Conservation (phyloP, 2,329 filamentous ascomycete genomes). For the Neopestalotiopsis sp. region DNA sequence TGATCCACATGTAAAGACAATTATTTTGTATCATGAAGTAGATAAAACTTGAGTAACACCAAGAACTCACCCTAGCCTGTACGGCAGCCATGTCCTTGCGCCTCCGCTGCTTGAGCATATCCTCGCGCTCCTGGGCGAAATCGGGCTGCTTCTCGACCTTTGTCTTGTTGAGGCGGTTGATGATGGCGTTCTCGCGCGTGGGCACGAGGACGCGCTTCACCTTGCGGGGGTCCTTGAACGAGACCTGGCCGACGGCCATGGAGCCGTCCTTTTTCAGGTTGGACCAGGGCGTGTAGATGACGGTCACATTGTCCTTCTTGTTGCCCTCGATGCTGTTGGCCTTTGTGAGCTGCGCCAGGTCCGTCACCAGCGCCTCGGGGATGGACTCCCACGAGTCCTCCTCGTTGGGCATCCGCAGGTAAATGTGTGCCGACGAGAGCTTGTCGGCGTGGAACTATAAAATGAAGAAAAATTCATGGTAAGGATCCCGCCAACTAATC, state of each 20-base stretch:
- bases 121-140: slow-evolving; percentile 81
- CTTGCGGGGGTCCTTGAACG: slow-evolving; percentile 87
- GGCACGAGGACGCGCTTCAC: slow-evolving; percentile 84
- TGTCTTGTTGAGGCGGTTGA: slow-evolving; percentile 99
- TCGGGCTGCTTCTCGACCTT: slow-evolving; percentile 88
- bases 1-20: not conserved
- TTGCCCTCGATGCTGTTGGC: slow-evolving; percentile 99
- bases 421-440: slow-evolving; percentile 94
- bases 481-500: slow-evolving; percentile 1
- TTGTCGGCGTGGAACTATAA: slow-evolving; percentile 94
- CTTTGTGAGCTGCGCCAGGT: slow-evolving; percentile 97
- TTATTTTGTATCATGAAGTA: not conserved
- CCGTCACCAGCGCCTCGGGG: slow-evolving; percentile 73
- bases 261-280: slow-evolving; percentile 95
- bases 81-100: slow-evolving; percentile 70
- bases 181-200: slow-evolving; percentile 83
- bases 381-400: slow-evolving; percentile 86
- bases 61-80: slow-evolving; percentile 62
- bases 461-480: not conserved
- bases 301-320: slow-evolving; percentile 96
- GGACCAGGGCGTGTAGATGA: slow-evolving; percentile 98
- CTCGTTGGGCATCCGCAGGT: slow-evolving; percentile 77
- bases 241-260: slow-evolving; percentile 95
- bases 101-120: slow-evolving; percentile 72
- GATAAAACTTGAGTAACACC: slow-evolving; percentile 7